Evolutionary conservation across 305 asterid species (phyloP).

Genomic region (Ajuga reptans): DNA sequence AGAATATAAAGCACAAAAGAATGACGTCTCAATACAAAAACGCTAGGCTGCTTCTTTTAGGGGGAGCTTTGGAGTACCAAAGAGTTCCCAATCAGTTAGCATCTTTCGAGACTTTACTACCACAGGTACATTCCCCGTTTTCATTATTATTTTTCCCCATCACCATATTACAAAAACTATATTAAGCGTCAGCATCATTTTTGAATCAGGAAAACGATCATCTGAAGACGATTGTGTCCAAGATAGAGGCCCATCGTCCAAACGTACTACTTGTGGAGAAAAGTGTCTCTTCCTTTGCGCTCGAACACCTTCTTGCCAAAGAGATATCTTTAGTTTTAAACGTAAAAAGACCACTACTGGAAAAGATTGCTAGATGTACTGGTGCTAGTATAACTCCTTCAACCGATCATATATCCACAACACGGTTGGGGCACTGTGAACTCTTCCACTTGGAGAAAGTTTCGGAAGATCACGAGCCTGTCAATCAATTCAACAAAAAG

Average conservation of each 20-base stretch:
- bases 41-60: constrained; percentile 71
- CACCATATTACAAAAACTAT: constrained; percentile 5
- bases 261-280: constrained; percentile 95
- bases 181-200: constrained; percentile 9
- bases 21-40: constrained; percentile 85
- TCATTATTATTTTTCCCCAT: not conserved
- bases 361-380: constrained; percentile 79
- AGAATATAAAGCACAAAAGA: constrained; percentile 94
- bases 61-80: constrained; percentile 95
- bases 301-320: constrained; percentile 70
- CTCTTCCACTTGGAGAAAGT: constrained; percentile 78
- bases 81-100: constrained; percentile 77
- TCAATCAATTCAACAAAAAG: constrained; percentile 61
- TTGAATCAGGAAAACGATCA: constrained; percentile 74
- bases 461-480: constrained; percentile 60
- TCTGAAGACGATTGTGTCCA: constrained; percentile 67
- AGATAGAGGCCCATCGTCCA: constrained; percentile 81
- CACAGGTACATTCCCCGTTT: constrained; percentile 50
- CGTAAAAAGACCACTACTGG: constrained; percentile 72
- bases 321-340: constrained; percentile 88
- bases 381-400: constrained; percentile 83
- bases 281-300: constrained; percentile 86
- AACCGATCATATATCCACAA: constrained; percentile 53
- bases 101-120: constrained; percentile 74
- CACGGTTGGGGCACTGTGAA: constrained; percentile 82